Evolutionary conservation across 2,329 filamentous ascomycete species (phyloP), one percentile per base, ranked within the genome.

Genomic region (Colletotrichum melonis): DNA sequence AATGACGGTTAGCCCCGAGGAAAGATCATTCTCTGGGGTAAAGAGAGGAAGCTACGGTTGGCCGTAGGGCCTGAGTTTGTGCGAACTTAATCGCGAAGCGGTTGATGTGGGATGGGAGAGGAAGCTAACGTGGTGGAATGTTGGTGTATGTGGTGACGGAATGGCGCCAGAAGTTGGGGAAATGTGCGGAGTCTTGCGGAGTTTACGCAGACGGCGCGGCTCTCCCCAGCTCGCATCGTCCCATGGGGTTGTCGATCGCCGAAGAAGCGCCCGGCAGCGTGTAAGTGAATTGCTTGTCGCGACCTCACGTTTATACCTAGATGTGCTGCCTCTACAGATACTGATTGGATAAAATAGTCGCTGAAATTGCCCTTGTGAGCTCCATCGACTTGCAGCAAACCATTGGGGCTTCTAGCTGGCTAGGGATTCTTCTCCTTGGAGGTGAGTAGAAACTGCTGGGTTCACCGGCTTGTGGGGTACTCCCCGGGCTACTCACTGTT

Each of bases 121-220:
- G 2, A 16, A 22, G n/a, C 35, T 2, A n/a, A 52, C 19, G 46
- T 9, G 19, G 62, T 49, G 24, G 38, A 24, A 58, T 12, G 32
- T 38, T 52, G 38, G n/a, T 38, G 57, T 3, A 14, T 38, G 42
- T 9, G 16, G 56, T 69, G 66, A 72, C 70, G 66, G 32, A 63
- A 73, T 64, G 64, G 69, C 19, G 19, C 16, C 52, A 35, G 49
- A 38, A 11, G 58, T 72, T 69, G 42, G 66, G 56, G 54, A 12
- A 59, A 22, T 19, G 52, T 72, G 69, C 70, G 70, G 70, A 73
- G 70, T 69, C 59, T 69, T 58, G 69, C 69, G 69, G 69, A 72
- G 65, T 63, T 26, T 58, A 49, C 35, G 52, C n/a, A 30, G 38
- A 26, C 52, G 64, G 58, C 66, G 58, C 59, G 38, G 66, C 58